Evolutionary conservation across 345 rosid species (phyloP), one percentile per base, ranked within the genome.

Genomic region (Melaleuca alternifolia): DNA sequence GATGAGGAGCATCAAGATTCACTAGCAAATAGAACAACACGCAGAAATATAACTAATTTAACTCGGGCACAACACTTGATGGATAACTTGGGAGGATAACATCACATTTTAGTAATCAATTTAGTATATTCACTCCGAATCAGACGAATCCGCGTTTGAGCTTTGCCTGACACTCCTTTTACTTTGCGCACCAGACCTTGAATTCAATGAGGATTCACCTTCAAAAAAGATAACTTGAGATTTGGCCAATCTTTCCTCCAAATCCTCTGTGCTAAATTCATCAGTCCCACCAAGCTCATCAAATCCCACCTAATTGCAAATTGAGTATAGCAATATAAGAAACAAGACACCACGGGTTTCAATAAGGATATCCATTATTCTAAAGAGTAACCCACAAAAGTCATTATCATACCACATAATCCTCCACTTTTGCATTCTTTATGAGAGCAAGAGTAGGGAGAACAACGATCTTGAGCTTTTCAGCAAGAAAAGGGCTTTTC

Each of bases 401-500:
- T 71, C 81, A 37, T 71, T 33, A 18, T 86, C 93, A 54, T 89
- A 97, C 99, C 99, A 96, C 98, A 86, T 96, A 98, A 87, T 98
- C 97, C 89, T 98, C 99, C 41, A 98, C 98, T 95, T 96, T 98
- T 83, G 99, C 95, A 89, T 95, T 96, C 93, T 95, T 98, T 18
- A 98, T 91, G 13, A 98, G 98, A 26, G 98, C 99, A 85, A 98
- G 95, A 21, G 99, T 98, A 0, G 99, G 99, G 87, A 98, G 99
- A 87, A 96, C 98, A 41, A 91, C 89, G 37, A 98, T 96, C 95
- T 95, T 98, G 50, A 98, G 97, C 89, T 89, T 95, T 91, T 98
- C 99, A 8, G 99, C 94, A 89, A 98, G 92, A 81, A 96, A 98
- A 10, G 99, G 99, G 90, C 98, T 98, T 91, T 98, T 98, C 95